These are phyloP conservation scores for Fusarium pseudoanthophilum DNA, from an alignment of 2,329 filamentous ascomycete genomes.

Conservation along the genomic window DNA sequence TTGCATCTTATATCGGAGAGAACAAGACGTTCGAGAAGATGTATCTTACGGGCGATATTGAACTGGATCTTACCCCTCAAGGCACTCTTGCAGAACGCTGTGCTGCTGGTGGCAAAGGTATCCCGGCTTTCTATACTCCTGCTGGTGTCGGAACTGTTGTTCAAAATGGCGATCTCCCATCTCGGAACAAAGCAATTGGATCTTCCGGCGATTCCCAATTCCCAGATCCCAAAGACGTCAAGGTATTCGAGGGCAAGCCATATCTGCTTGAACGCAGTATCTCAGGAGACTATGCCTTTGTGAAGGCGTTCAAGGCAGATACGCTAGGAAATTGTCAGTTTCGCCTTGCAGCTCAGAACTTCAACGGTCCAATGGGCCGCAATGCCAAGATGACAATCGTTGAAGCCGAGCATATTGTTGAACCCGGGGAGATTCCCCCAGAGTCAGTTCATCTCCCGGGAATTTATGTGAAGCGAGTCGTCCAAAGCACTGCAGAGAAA, in stretches of 20 bases:
- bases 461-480: conserved; percentile 91
- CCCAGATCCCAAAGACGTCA: conserved; percentile 81
- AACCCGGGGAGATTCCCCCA: conserved; percentile 85
- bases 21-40: conserved; percentile 94
- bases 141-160: conserved; percentile 89
- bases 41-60: conserved; percentile 87
- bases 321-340: conserved; percentile 92
- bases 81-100: conserved; percentile 93
- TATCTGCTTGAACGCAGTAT: conserved; percentile 92
- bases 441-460: conserved; percentile 91
- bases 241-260: conserved; percentile 89
- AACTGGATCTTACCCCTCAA: conserved; percentile 91
- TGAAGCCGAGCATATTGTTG: conserved; percentile 91
- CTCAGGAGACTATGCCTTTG: conserved; percentile 88
- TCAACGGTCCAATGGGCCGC: conserved; percentile 93
- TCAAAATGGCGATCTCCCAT: conserved; percentile 87
- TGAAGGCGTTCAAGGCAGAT: conserved; percentile 94
- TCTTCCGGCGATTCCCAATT: conserved; percentile 75
- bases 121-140: conserved; percentile 94
- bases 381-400: conserved; percentile 93
- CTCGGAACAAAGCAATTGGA: conserved; percentile 81
- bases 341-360: conserved; percentile 87
- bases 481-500: conserved; percentile 82
- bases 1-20: conserved; percentile 92
- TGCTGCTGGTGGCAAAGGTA: conserved; percentile 86